Evolutionary conservation across 139 green algal genomes (phyloP), one percentile per base, ranked within the genome.

Genomic region (Pseudopediastrum boryanum): DNA sequence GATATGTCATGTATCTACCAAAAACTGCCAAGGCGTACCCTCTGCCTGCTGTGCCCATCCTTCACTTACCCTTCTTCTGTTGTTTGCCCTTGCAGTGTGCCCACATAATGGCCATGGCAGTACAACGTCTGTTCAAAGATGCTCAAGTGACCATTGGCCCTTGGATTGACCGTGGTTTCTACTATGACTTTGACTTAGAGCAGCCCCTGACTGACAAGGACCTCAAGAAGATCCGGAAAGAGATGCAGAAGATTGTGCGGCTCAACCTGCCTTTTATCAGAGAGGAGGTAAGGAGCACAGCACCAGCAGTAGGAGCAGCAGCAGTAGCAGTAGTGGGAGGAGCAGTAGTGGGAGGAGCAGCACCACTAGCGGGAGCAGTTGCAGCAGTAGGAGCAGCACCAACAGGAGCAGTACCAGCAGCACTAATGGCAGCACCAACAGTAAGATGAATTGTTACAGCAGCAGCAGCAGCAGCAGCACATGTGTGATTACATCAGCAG

Each of bases 31-130:
- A n/a, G n/a, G n/a, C n/a, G n/a, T n/a, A n/a, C n/a, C n/a, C n/a
- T n/a, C n/a, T n/a, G n/a, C n/a, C n/a, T n/a, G n/a, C n/a, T n/a
- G n/a, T n/a, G n/a, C n/a, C n/a, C n/a, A n/a, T n/a, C n/a, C n/a
- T n/a, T n/a, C n/a, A n/a, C n/a, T n/a, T n/a, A n/a, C n/a, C 48
- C 23, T 69, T 29, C 38, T 59, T n/a, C 31, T 67, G 12, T 6
- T 54, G 42, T 36, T 61, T 48, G 23, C 43, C 27, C 38, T 5
- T 85, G 79, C 85, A 95, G 92, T 95, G 92, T 76, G 93, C 96
- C 12, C 96, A 99, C 85, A 92, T 99, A 41, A 98, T 98, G 92
- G 96, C 96, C 10, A 98, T 98, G 96, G 96, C 96, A 7, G 93
- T 98, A 63, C 96, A 99, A 88, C 93, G 90, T 51, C 83, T 98